phyloP scores from a whole-genome alignment of 352 stramenopile genomes.

The Globisporangium radiosum region DNA sequence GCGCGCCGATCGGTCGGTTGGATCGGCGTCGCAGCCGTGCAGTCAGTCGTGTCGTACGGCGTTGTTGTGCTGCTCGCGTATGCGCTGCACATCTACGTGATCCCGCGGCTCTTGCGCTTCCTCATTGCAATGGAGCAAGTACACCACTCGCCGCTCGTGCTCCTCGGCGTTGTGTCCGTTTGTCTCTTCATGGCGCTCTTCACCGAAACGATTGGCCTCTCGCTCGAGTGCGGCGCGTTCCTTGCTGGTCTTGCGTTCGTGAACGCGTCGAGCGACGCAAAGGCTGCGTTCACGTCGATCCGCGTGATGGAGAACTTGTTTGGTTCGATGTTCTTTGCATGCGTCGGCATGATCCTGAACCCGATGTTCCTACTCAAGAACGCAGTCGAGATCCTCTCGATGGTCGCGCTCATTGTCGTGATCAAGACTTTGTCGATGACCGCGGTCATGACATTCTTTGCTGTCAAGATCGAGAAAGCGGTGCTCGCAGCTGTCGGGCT shows the following conservation, averaged over 20 bases:
- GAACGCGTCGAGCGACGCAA: constrained; percentile 52
- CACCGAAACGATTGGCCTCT: constrained; percentile 75
- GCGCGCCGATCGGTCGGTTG: constrained; percentile 60
- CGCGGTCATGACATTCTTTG: constrained; percentile 75
- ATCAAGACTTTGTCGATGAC: constrained; percentile 79
- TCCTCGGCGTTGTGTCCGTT: constrained; percentile 80
- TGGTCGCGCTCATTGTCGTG: constrained; percentile 69
- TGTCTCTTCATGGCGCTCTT: constrained; percentile 84
- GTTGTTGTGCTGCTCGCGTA: constrained; percentile 62
- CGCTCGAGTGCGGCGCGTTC: constrained; percentile 79
- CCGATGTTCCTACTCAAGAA: constrained; percentile 78
- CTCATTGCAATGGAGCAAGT: constrained; percentile 76
- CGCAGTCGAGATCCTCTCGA: constrained; percentile 68
- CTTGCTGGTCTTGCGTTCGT: constrained; percentile 78
- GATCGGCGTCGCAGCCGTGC: constrained; percentile 64
- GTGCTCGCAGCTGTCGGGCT: constrained; percentile 65
- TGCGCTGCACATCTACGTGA: constrained; percentile 64
- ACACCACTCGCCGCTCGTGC: constrained; percentile 66
- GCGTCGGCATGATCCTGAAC: constrained; percentile 84
- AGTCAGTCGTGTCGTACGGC: constrained; percentile 63
- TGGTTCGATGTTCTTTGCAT: constrained; percentile 86
- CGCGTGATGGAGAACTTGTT: constrained; percentile 86
- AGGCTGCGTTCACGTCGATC: constrained; percentile 75
- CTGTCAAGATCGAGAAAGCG: constrained; percentile 67
- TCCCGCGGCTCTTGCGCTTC: constrained; percentile 65